A percentile compares a stretch with the other conserved stretches of the same genome.
These are phyloP conservation scores for Russula brevipes DNA, from an alignment of 768 basidiomycete genomes.

Conservation along the genomic window DNA sequence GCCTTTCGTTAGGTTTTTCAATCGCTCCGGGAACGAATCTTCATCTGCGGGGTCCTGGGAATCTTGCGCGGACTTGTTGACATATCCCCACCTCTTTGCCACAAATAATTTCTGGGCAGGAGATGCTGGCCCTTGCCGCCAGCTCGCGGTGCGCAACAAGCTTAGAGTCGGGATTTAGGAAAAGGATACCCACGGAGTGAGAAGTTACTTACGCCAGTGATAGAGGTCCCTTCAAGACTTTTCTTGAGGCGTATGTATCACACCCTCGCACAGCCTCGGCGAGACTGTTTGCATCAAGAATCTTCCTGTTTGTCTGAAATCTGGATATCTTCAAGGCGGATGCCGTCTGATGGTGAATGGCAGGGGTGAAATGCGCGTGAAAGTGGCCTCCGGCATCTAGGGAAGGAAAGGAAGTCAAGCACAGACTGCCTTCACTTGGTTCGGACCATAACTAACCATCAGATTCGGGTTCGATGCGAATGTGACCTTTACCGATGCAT, in stretches of 20 bases:
- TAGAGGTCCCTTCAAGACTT: constrained; percentile 48
- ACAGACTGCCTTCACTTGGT: not conserved
- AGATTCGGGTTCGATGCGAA: constrained; percentile 51
- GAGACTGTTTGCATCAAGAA: constrained; percentile 53
- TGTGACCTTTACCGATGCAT: constrained; percentile 61
- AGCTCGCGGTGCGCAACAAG: constrained; percentile 56
- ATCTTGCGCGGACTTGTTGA: constrained; percentile 26
- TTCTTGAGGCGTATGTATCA: constrained; percentile 58
- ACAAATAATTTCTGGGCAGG: constrained; percentile 55
- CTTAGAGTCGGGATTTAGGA: constrained; percentile 32
- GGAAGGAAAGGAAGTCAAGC: not conserved
- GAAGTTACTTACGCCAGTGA: constrained; percentile 45
- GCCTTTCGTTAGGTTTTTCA: constrained; percentile 61
- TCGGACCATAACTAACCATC: not conserved
- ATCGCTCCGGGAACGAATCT: constrained; percentile 30
- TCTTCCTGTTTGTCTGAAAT: constrained; percentile 27
- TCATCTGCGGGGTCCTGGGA: constrained; percentile 26
- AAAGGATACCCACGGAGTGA: constrained; percentile 8
- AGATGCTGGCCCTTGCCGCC: constrained; percentile 61
- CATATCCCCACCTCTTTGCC: constrained; percentile 43
- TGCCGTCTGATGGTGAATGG: constrained; percentile 29
- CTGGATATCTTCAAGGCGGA: constrained; percentile 17
- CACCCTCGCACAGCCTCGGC: constrained; percentile 59
- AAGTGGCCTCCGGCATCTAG: constrained; percentile 34
- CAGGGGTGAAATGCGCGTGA: constrained; percentile 51